Base-by-base conservation (phyloP, 2,329 filamentous ascomycete genomes). In the Periconia sp. region DNA sequence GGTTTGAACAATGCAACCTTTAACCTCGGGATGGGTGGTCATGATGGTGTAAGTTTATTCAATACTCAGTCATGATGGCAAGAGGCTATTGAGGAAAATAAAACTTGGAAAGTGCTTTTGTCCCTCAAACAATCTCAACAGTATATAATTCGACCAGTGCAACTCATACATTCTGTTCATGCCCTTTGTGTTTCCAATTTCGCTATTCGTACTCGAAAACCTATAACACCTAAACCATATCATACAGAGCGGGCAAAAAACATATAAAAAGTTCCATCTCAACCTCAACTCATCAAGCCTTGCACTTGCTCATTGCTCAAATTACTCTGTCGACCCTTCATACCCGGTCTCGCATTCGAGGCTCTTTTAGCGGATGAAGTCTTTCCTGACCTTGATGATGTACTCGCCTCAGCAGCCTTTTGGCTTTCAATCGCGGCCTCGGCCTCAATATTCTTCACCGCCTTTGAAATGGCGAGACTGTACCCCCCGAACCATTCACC, bases 401-500 rank as follows among this genome's bases (percentile, higher is more conserved):
- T 47, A n/a, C 44, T 47, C 15, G 49, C 40, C 13, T n/a, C 17
- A 43, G 45, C 41, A 17, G 52, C 49, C 23, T 46, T 59, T 42
- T 66, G 64, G 43, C 59, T 67, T 54, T 73, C 70, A 47, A 74
- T 52, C 14, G 65, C 69, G 41, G 68, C 70, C 45, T 74, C 71
- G 18, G 70, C 66, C 52, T 73, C 70, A 37, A 73, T 71, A 47
- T 58, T 74, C 47, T 66, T 70, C 10, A 74, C 68, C n/a, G 67
- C 70, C 41, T 67, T 50, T 17, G 65, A 64, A 44, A 74, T 71
- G 10, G 70, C 69, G 54, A 74, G 56, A 46, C 70, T 73, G 49
- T 74, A 74, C 15, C 70, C 71, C 0, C 71, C 71, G 47, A 74
- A 71, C 70, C 70, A 74, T 47, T 74, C 71, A 8, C 67, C 56